These are phyloP conservation scores for Penicillium decumbens DNA, from an alignment of 2,329 filamentous ascomycete genomes.

Conservation along the genomic window DNA sequence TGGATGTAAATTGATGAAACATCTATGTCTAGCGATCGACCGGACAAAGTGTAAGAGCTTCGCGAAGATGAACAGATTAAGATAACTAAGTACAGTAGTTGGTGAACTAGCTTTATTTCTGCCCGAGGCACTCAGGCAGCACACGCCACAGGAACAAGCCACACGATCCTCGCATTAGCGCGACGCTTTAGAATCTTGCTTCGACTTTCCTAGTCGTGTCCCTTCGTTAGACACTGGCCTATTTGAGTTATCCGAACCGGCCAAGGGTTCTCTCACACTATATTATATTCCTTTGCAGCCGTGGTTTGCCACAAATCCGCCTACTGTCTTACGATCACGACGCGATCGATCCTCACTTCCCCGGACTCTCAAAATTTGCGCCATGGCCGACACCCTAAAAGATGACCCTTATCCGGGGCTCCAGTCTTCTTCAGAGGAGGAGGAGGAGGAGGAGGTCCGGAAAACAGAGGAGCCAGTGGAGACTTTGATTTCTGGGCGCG, in stretches of 20 bases:
- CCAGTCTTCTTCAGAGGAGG: slow-evolving; percentile 22
- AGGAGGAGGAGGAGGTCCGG: background rate
- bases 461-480: slow-evolving; percentile 24
- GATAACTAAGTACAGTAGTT: background rate
- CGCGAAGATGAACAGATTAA: background rate
- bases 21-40: background rate
- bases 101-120: background rate
- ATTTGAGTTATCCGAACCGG: background rate
- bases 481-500: slow-evolving; percentile 47
- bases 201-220: background rate
- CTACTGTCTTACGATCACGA: background rate
- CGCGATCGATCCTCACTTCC: background rate
- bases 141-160: slow-evolving; percentile 12
- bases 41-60: background rate
- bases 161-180: slow-evolving; percentile 7
- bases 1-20: background rate
- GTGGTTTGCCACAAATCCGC: background rate
- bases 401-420: slow-evolving; percentile 29
- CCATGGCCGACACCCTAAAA: slow-evolving; percentile 22
- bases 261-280: background rate
- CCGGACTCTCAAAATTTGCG: background rate
- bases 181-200: background rate
- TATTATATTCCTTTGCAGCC: background rate
- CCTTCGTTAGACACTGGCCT: background rate
- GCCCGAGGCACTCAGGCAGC: slow-evolving; percentile 8